These are phyloP conservation scores for Omphalotus guepiniiformis DNA, from an alignment of 768 basidiomycete species.

Conservation along the genomic window DNA sequence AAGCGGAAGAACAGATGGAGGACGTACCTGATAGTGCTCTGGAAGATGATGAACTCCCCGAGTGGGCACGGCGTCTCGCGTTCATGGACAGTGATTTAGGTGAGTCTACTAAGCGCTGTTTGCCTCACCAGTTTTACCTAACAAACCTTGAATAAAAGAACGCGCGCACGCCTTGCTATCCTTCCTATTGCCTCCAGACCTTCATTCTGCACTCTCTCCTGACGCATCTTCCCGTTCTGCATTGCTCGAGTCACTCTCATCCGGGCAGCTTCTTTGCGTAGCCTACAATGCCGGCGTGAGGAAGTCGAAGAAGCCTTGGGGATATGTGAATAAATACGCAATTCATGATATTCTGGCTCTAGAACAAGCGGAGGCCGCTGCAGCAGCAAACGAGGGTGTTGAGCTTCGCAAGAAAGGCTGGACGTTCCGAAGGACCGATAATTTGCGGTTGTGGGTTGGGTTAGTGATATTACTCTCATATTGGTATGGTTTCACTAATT, in stretches of 20 bases:
- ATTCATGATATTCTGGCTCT: conserved; percentile 77
- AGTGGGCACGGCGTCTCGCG: conserved; percentile 64
- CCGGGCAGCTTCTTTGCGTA: conserved; percentile 75
- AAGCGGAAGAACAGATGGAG: conserved; percentile 17
- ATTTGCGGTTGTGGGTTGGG: conserved; percentile 83
- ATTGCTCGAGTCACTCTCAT: conserved; percentile 57
- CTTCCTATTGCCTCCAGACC: conserved; percentile 52
- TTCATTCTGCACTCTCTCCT: conserved; percentile 37
- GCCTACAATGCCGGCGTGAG: conserved; percentile 82
- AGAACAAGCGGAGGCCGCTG: conserved; percentile 42
- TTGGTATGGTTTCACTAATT: neutral
- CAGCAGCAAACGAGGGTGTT: conserved; percentile 27
- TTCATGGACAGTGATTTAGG: conserved; percentile 59
- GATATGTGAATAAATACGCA: conserved; percentile 71
- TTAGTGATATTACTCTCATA: conserved; percentile 32
- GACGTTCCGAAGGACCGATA: conserved; percentile 86
- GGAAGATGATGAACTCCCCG: conserved; percentile 70
- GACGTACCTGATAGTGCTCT: conserved; percentile 37
- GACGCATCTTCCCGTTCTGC: conserved; percentile 27
- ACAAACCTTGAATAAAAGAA: conserved; percentile 33
- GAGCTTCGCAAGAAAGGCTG: conserved; percentile 54
- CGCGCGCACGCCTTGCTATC: conserved; percentile 61
- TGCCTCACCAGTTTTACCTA: neutral
- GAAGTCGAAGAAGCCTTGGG: conserved; percentile 81
- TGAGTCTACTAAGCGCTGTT: conserved; percentile 27